These are phyloP conservation scores for Trichoderma reesei DNA, from an alignment of 495 filamentous ascomycete species.

Conservation along the genomic window DNA sequence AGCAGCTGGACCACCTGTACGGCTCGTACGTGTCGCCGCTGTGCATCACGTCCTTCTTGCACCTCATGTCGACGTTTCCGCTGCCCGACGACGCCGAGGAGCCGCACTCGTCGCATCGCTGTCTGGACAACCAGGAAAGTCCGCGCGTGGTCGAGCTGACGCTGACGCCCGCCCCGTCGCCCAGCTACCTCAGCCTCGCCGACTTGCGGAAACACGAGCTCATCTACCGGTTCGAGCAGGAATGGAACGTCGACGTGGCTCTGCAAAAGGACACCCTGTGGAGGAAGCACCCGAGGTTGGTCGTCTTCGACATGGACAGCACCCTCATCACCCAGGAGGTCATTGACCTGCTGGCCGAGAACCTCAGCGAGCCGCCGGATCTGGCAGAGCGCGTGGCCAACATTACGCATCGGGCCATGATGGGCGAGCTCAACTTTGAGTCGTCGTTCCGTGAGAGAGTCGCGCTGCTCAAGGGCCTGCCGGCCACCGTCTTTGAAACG, in stretches of 20 bases:
- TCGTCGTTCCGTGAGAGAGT: conserved; percentile 69
- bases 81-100: conserved; percentile 43
- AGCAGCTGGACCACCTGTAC: conserved; percentile 66
- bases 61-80: conserved; percentile 61
- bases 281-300: conserved; percentile 66
- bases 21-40: conserved; percentile 67
- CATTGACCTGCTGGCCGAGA: conserved; percentile 84
- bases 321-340: conserved; percentile 94
- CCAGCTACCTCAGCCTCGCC: conserved; percentile 55
- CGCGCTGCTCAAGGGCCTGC: conserved; percentile 67
- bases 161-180: conserved; percentile 55
- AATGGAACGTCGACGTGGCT: conserved; percentile 79
- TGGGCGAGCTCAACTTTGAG: conserved; percentile 92
- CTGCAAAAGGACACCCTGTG: conserved; percentile 63
- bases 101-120: conserved; percentile 58
- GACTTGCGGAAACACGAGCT: conserved; percentile 69
- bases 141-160: conserved; percentile 60
- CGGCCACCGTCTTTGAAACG: conserved; percentile 69
- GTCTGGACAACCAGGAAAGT: conserved; percentile 47
- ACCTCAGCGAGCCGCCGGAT: conserved; percentile 49
- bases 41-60: conserved; percentile 74
- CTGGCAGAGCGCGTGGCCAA: conserved; percentile 47
- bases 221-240: conserved; percentile 70
- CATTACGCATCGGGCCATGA: conserved; percentile 90
- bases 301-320: conserved; percentile 96